phyloP scores from a whole-genome alignment of 1,284 basidiomycete genomes.

The Tremellales sp. region DNA sequence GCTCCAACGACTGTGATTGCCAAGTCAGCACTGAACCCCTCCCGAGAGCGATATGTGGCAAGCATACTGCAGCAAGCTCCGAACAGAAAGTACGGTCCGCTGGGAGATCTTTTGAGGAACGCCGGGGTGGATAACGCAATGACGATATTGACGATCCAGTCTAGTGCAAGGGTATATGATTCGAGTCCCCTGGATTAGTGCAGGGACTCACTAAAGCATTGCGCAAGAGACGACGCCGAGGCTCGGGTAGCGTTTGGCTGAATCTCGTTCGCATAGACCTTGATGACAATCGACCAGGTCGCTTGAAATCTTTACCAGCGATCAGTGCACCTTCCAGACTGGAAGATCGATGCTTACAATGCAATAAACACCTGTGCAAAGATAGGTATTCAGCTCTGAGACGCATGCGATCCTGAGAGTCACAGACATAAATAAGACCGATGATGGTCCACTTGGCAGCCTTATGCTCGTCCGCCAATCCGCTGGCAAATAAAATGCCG shows the following conservation, averaged over 20 bases:
- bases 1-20: conserved; percentile 5
- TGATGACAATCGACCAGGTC: conserved; percentile 6
- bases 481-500: conserved; percentile 2
- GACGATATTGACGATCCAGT: conserved; percentile 8
- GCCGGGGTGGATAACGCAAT: conserved; percentile 7
- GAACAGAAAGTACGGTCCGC: conserved; percentile 5
- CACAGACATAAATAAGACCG: conserved; percentile 5
- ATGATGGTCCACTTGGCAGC: conserved; percentile 5
- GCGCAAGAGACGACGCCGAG: conserved; percentile 3
- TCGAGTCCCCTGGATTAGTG: neutral
- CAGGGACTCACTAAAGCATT: conserved; percentile 5
- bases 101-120: conserved; percentile 3
- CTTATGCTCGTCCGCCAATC: neutral
- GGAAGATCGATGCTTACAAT: neutral
- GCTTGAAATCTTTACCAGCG: neutral
- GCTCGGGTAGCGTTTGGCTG: conserved; percentile 7
- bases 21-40: neutral
- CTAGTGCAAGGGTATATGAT: neutral
- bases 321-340: neutral
- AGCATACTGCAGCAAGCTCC: conserved; percentile 4
- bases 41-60: neutral
- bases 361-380: neutral
- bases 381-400: neutral
- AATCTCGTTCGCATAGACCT: conserved; percentile 3
- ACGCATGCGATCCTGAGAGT: neutral